Conservation (phyloP, 2,329 filamentous ascomycete species). For the Aspergillus quadrilineatus region DNA sequence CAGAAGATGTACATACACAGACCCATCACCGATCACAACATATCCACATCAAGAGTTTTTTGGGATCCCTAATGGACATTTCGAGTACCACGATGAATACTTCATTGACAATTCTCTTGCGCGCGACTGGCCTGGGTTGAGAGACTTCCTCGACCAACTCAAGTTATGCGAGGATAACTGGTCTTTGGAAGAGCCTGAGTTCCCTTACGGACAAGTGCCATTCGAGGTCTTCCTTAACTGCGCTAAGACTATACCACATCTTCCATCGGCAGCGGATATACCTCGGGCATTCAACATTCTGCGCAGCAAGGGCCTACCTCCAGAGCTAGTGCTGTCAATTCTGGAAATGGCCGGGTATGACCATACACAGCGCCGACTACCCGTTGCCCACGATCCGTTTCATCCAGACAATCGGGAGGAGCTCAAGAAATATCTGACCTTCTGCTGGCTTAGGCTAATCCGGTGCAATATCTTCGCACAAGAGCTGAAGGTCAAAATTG, state of each 20-base stretch:
- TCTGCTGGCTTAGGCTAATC: constrained; percentile 1
- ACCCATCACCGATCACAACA: background rate
- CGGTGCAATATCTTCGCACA: constrained; percentile 6
- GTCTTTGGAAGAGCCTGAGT: background rate
- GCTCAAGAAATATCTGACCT: background rate
- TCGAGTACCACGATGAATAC: too few species aligned
- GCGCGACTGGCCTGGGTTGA: background rate
- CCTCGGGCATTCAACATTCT: background rate
- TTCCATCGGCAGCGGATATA: background rate
- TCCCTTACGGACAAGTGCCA: background rate
- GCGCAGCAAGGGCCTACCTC: background rate
- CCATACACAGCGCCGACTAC: background rate
- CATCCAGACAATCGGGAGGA: background rate
- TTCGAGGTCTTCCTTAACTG: background rate
- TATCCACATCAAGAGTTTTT: background rate
- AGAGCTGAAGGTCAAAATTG: background rate
- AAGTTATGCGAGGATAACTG: background rate
- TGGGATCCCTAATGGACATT: background rate
- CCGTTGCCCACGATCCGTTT: constrained; percentile 1
- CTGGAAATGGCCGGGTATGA: background rate
- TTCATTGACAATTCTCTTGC: background rate
- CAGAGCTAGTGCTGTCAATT: background rate
- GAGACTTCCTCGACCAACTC: background rate
- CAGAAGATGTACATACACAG: background rate
- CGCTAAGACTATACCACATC: background rate